These are phyloP conservation scores for Prunus armeniaca DNA, from an alignment of 306 rosid species.

Conservation along the genomic window DNA sequence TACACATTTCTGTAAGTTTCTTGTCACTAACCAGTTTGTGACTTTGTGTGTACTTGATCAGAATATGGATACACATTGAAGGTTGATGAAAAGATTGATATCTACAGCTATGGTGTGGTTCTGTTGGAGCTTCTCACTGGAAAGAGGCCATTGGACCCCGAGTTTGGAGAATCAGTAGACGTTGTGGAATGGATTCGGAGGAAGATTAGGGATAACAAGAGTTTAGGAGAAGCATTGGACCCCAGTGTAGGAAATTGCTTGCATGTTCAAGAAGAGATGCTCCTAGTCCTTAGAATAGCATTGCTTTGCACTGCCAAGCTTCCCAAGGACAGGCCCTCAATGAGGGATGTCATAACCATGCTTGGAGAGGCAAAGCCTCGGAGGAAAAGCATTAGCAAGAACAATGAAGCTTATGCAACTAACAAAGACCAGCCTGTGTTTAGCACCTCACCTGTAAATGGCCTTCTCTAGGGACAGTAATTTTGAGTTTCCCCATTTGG, in stretches of 20 bases:
- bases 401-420: slow-evolving; percentile 30
- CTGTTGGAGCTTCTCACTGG: slow-evolving; percentile 86
- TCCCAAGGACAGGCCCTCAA: slow-evolving; percentile 89
- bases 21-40: background rate
- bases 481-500: slow-evolving; percentile 11
- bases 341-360: slow-evolving; percentile 93
- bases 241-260: slow-evolving; percentile 71
- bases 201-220: slow-evolving; percentile 56
- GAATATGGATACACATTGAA: slow-evolving; percentile 92
- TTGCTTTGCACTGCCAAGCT: slow-evolving; percentile 83
- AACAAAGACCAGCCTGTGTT: slow-evolving; percentile 60
- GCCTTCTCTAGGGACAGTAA: slow-evolving; percentile 47
- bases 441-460: slow-evolving; percentile 59
- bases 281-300: slow-evolving; percentile 82
- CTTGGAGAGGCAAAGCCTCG: slow-evolving; percentile 97
- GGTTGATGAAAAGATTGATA: slow-evolving; percentile 93
- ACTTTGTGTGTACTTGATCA: slow-evolving; percentile 26
- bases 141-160: slow-evolving; percentile 65
- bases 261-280: slow-evolving; percentile 89
- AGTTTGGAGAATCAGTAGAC: slow-evolving; percentile 78
- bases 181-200: slow-evolving; percentile 82
- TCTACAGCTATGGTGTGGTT: slow-evolving; percentile 91
- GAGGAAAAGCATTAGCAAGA: slow-evolving; percentile 66
- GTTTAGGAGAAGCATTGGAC: slow-evolving; percentile 79
- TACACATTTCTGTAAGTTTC: background rate